Percentiles rank a stretch among this genome's conserved stretches.
These are phyloP conservation scores for Coffea eugenioides DNA, from an alignment of 257 asterid genomes.

Conservation along the genomic window DNA sequence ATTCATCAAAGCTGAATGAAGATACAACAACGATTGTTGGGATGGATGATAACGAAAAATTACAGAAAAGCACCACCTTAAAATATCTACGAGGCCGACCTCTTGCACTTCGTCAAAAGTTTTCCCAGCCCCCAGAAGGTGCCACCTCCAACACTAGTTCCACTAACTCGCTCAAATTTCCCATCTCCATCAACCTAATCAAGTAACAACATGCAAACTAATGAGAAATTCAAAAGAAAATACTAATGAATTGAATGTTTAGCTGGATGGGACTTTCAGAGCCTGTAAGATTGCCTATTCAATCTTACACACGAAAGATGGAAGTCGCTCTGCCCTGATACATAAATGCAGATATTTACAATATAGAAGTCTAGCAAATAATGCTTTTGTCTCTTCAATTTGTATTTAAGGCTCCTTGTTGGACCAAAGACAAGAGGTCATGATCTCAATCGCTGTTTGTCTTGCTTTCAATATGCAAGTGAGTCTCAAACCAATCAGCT, in stretches of 20 bases:
- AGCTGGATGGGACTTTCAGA: background rate
- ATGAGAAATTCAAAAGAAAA: background rate
- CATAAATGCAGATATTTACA: background rate
- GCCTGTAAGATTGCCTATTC: background rate
- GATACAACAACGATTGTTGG: constrained; percentile 12
- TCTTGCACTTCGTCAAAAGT: constrained; percentile 87
- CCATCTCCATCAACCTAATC: constrained; percentile 80
- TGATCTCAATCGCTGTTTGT: background rate
- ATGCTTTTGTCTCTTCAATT: background rate
- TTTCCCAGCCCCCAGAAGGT: constrained; percentile 96
- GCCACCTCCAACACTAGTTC: constrained; percentile 98
- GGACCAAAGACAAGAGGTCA: background rate
- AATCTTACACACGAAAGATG: background rate
- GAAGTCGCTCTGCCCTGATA: background rate
- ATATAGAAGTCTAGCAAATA: background rate
- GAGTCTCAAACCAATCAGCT: background rate
- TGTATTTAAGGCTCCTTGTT: background rate
- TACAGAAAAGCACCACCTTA: constrained; percentile 1
- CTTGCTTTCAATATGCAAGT: background rate
- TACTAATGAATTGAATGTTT: background rate
- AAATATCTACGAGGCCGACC: constrained; percentile 41
- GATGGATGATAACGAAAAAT: constrained; percentile 7
- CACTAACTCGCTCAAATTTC: constrained; percentile 84
- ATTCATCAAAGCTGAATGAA: constrained; percentile 74
- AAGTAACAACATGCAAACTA: background rate